Evolutionary conservation across 176 grass and related monocot genomes (phyloP).

Genomic region (Oryza longistaminata): DNA sequence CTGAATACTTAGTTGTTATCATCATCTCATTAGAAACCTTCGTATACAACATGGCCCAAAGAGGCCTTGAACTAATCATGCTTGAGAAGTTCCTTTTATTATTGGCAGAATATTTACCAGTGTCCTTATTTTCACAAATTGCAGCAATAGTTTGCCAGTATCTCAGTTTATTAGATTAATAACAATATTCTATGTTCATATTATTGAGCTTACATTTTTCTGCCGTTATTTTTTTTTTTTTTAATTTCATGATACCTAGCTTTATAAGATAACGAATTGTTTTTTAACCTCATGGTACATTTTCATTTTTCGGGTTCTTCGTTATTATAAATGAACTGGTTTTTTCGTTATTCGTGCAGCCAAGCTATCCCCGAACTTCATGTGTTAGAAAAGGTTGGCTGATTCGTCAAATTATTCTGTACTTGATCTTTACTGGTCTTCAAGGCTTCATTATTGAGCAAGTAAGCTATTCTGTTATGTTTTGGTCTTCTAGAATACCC

Average conservation of each 20-base stretch:
- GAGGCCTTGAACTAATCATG: not conserved
- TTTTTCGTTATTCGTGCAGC: conserved; percentile 47
- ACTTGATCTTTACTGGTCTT: conserved; percentile 84
- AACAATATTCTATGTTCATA: not conserved
- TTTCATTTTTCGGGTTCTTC: not conserved
- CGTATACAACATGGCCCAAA: not conserved
- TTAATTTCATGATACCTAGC: not conserved
- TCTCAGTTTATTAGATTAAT: not conserved
- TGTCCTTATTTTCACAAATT: not conserved
- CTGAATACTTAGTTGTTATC: not conserved
- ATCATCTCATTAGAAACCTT: not conserved
- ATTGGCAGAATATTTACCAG: not conserved
- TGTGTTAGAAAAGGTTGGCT: conserved; percentile 87
- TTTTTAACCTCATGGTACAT: not conserved
- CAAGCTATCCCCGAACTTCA: conserved; percentile 73
- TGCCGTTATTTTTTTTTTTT: not conserved
- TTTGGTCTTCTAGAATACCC: conserved; percentile 2
- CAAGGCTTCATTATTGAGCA: conserved; percentile 98
- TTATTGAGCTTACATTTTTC: not conserved
- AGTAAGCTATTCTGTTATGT: conserved; percentile 48
- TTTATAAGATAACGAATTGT: not conserved
- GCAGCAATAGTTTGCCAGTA: not conserved
- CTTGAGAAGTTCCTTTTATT: not conserved
- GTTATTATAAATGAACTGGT: conserved; percentile 15
- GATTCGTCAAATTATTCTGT: conserved; percentile 85